Evolutionary conservation across 176 grass and related monocot genomes (phyloP).

Genomic region (Ananas comosus): DNA sequence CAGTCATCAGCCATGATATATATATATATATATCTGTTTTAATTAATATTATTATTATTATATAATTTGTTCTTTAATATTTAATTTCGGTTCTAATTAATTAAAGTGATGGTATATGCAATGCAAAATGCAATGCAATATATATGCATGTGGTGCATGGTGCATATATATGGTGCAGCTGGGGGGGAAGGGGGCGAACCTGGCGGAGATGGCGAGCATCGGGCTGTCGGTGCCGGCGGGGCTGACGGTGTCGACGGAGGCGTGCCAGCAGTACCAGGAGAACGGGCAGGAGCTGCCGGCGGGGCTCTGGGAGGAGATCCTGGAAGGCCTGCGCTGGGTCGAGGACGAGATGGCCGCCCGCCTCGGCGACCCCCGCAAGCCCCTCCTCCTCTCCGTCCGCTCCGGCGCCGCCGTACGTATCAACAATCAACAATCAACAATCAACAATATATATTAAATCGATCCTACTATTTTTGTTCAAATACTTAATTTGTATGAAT

Average conservation of each 20-base stretch:
- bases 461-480: too few species aligned
- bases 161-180: constrained; percentile 50
- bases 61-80: neutral
- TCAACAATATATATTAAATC: too few species aligned
- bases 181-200: constrained; percentile 90
- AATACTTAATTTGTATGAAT: too few species aligned
- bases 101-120: too few species aligned
- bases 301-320: constrained; percentile 78
- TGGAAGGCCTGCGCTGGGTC: constrained; percentile 59
- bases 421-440: too few species aligned
- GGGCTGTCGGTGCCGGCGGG: constrained; percentile 96
- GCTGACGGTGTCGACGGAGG: constrained; percentile 95
- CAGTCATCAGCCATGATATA: neutral
- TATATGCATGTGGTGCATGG: too few species aligned
- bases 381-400: constrained; percentile 94
- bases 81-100: too few species aligned
- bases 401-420: constrained; percentile 71
- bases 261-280: constrained; percentile 83
- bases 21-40: too few species aligned
- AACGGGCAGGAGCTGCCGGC: constrained; percentile 38
- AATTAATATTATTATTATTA: too few species aligned
- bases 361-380: constrained; percentile 59
- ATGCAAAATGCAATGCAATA: too few species aligned
- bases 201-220: constrained; percentile 99
- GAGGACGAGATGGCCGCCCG: constrained; percentile 70